These are phyloP conservation scores for Agaricus subrufescens DNA, from an alignment of 768 basidiomycete genomes.

Conservation along the genomic window DNA sequence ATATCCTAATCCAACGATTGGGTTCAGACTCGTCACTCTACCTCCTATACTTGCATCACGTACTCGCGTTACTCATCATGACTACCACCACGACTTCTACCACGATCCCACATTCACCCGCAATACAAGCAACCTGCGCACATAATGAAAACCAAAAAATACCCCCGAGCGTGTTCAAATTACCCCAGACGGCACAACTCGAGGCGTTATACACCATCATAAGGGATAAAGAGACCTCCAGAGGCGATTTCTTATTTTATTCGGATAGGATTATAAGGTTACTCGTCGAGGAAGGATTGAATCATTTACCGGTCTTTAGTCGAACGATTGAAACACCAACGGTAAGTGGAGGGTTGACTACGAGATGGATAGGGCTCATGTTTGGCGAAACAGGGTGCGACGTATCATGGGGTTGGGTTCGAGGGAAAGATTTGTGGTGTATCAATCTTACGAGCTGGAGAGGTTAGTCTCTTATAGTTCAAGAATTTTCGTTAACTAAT, in stretches of 20 bases:
- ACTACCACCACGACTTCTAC: background rate
- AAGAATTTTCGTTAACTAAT: no score
- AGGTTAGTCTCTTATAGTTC: conserved; percentile 41
- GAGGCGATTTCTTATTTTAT: conserved; percentile 97
- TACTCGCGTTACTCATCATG: background rate
- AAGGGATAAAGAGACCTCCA: conserved; percentile 77
- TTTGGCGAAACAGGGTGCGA: conserved; percentile 51
- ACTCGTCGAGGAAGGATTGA: conserved; percentile 82
- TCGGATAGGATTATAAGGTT: conserved; percentile 87
- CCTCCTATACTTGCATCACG: background rate
- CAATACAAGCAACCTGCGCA: conserved; percentile 20
- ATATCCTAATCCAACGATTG: background rate
- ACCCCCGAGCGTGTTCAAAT: conserved; percentile 81
- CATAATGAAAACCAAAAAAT: conserved; percentile 39
- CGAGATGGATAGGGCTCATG: background rate
- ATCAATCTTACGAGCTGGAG: conserved; percentile 90
- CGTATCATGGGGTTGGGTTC: conserved; percentile 90
- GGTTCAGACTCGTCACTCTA: background rate
- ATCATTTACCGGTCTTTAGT: conserved; percentile 73
- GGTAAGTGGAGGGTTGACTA: conserved; percentile 33
- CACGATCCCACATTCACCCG: background rate
- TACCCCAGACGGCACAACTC: conserved; percentile 88
- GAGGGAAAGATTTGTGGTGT: conserved; percentile 97
- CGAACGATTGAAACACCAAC: conserved; percentile 81
- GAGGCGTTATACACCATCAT: conserved; percentile 96